Evolutionary conservation across 495 filamentous ascomycete genomes (phyloP), one percentile per base, ranked within the genome.

Genomic region (Sabuloglossum arenarium): DNA sequence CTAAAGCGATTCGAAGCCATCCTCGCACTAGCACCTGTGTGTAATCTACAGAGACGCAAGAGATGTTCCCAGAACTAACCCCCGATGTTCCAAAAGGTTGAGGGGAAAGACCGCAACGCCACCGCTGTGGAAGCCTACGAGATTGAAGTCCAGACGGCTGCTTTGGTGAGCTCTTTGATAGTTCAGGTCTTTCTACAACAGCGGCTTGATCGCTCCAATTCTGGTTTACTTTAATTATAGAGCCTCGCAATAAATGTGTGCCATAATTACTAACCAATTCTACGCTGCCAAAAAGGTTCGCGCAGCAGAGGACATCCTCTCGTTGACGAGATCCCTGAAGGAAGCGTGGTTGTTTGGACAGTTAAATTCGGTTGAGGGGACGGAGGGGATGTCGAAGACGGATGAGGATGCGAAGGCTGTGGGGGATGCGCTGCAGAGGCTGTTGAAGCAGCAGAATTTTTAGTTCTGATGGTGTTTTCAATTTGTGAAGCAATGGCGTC

Each of bases 271-370:
- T 43, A 10, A 43, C 10, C 9, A 10, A 43, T 23, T n/a, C n/a
- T n/a, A n/a, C n/a, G n/a, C n/a, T n/a, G n/a, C n/a, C n/a, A n/a
- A n/a, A 52, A 37, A 84, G 81, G 71, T 83, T 61, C 77, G 78
- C 46, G 73, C 79, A 12, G 76, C 76, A 10, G 83, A 86, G 66
- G 81, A 86, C 53, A 64, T 83, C 23, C 69, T 84, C 37, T 69
- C 73, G 11, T 62, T 86, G 14, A 82, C 76, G 31, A 73, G 82
- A 14, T 67, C 71, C 6, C 68, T 86, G 69, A 84, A 86, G 65
- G 83, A 86, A 61, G 72, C 77, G n/a, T 86, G 82, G 82, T 68
- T 85, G 25, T 84, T 83, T 61, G 82, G 83, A 16, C 75, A 80
- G 58, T 69, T 86, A n/a, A 69, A 84, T 24, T 82, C 80, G 0